These are phyloP conservation scores for Pelargonium hybrid DNA, from an alignment of 441 rosid species.

Conservation along the genomic window DNA sequence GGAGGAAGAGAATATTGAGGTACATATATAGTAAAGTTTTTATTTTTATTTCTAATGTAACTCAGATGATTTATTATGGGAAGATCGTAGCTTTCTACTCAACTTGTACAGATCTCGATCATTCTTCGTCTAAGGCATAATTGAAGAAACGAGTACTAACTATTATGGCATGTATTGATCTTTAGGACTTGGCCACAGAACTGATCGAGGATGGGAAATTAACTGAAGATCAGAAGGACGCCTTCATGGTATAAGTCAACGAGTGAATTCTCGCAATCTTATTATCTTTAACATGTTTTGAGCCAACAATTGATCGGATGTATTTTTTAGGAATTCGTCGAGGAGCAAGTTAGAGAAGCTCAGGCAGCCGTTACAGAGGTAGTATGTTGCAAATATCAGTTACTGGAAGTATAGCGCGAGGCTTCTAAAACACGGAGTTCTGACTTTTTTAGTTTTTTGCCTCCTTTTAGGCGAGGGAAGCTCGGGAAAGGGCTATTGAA, in stretches of 20 bases:
- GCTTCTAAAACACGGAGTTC: no score
- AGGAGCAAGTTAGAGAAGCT: constrained; percentile 70
- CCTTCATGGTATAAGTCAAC: constrained; percentile 48
- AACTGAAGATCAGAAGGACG: constrained; percentile 67
- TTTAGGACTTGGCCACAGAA: constrained; percentile 61
- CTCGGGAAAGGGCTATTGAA: constrained; percentile 46
- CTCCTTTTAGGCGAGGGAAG: constrained; percentile 52
- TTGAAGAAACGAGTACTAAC: no score
- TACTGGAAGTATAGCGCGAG: neutral
- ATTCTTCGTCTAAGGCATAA: no score
- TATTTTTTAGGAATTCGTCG: constrained; percentile 47
- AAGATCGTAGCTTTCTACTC: no score
- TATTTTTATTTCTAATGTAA: no score
- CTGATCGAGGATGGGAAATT: constrained; percentile 51
- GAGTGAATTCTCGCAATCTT: neutral
- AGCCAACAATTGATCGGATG: neutral
- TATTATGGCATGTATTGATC: constrained; percentile 8
- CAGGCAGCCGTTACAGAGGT: constrained; percentile 80
- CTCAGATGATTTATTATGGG: no score
- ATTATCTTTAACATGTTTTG: neutral
- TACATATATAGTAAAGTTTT: no score
- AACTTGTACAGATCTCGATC: no score
- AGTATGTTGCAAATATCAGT: constrained; percentile 4
- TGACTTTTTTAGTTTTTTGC: no score
- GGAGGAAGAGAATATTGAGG: no score